Evolutionary conservation across 1,139 yeast species (phyloP).

Genomic region (Geotrichum reessii): DNA sequence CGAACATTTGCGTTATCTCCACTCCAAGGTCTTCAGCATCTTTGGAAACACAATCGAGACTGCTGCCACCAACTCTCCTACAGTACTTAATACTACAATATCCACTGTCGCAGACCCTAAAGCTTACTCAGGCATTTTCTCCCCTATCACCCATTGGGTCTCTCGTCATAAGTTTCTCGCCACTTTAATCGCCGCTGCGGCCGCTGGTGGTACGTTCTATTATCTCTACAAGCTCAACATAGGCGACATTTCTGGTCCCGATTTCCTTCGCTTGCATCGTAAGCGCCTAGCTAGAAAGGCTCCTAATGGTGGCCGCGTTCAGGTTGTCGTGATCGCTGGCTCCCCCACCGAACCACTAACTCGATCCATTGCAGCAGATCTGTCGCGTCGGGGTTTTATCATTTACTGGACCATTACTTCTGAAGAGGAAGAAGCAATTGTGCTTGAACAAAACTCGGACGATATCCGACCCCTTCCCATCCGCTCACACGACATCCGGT

Average conservation of each 20-base stretch:
- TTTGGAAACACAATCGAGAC: not conserved
- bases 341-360: constrained; percentile 75
- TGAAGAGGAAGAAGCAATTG: constrained; percentile 54
- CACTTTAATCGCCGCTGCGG: constrained; percentile 25
- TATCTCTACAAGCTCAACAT: constrained; percentile 21
- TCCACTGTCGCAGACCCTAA: not conserved
- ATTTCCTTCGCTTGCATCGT: constrained; percentile 13
- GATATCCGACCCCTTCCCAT: constrained; percentile 53
- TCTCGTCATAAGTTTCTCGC: constrained; percentile 26
- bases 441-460: constrained; percentile 48
- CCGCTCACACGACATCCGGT: constrained; percentile 40
- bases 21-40: not conserved
- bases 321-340: constrained; percentile 68
- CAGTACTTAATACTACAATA: not conserved
- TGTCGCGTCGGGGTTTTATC: constrained; percentile 73
- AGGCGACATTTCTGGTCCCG: constrained; percentile 18
- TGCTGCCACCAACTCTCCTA: not conserved
- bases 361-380: constrained; percentile 62
- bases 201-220: constrained; percentile 25
- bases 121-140: not conserved
- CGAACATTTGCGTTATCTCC: constrained; percentile 5
- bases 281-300: constrained; percentile 57
- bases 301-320: constrained; percentile 65
- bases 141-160: constrained; percentile 27
- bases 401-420: constrained; percentile 70